phyloP scores from a whole-genome alignment of 352 stramenopile species.

The Globisporangium mamillatum region DNA sequence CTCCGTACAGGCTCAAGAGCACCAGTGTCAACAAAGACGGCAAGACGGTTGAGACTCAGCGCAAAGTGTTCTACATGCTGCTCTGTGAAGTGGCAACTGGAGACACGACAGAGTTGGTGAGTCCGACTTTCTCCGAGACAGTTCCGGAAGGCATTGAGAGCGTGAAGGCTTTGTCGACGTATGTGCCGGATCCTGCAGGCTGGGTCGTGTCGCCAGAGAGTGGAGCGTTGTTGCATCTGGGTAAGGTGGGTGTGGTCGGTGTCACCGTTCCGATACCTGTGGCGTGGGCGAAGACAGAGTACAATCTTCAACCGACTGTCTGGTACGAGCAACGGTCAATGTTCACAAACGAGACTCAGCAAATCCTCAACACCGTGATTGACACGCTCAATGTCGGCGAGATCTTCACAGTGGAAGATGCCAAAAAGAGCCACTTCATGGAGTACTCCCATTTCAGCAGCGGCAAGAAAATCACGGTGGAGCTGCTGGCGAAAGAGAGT shows the following conservation, averaged over 20 bases:
- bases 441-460: constrained; percentile 23
- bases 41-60: constrained; percentile 38
- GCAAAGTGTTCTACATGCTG: constrained; percentile 67
- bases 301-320: constrained; percentile 19
- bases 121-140: constrained; percentile 28
- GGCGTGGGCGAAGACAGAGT: constrained; percentile 56
- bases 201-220: constrained; percentile 53
- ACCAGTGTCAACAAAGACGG: constrained; percentile 26
- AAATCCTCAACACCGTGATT: constrained; percentile 40
- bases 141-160: constrained; percentile 55
- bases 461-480: constrained; percentile 34
- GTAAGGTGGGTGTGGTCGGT: constrained; percentile 44
- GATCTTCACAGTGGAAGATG: constrained; percentile 31
- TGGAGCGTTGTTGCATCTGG: constrained; percentile 49
- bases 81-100: constrained; percentile 71
- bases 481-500: constrained; percentile 40
- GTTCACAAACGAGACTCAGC: constrained; percentile 32
- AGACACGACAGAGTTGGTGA: constrained; percentile 33
- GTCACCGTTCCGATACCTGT: constrained; percentile 33
- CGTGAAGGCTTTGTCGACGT: constrained; percentile 46
- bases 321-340: constrained; percentile 42
- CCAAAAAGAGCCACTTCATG: constrained; percentile 34
- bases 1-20: constrained; percentile 44
- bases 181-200: constrained; percentile 48
- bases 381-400: constrained; percentile 43